A percentile compares a stretch with the other conserved stretches of the same genome.
These are phyloP conservation scores for Hibiscus mutabilis DNA, from an alignment of 345 rosid species.

Conservation along the genomic window DNA sequence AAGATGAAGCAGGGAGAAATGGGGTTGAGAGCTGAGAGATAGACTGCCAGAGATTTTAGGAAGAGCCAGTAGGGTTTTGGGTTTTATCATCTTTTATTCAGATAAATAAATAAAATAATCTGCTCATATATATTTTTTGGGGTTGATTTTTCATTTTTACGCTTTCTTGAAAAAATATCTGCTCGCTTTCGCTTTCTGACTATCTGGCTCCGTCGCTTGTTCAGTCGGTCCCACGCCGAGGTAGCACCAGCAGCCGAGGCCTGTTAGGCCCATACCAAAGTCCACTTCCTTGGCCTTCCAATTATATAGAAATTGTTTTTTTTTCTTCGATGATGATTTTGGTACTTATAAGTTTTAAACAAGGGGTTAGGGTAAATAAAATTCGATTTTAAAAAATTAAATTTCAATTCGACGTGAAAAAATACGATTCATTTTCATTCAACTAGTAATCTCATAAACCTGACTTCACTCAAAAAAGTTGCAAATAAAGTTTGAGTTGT, in stretches of 20 bases:
- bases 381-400: too few relatives aligned
- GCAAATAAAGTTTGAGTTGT: too few relatives aligned
- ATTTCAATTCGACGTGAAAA: too few relatives aligned
- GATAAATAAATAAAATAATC: neutral
- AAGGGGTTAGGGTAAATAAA: too few relatives aligned
- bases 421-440: too few relatives aligned
- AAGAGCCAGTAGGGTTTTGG: conserved; percentile 40
- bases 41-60: conserved; percentile 13
- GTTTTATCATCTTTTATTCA: conserved; percentile 41
- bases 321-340: too few relatives aligned
- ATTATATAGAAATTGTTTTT: too few relatives aligned
- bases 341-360: too few relatives aligned
- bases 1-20: conserved; percentile 11
- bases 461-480: too few relatives aligned
- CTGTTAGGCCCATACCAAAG: neutral
- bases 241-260: neutral
- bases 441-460: too few relatives aligned
- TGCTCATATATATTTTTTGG: neutral
- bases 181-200: neutral
- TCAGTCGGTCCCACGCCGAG: neutral
- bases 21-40: conserved; percentile 2
- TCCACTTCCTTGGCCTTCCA: neutral
- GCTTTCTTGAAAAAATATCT: neutral
- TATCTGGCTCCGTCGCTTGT: neutral
- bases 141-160: neutral